Percentiles rank a stretch among this genome's conserved stretches.
Conservation (phyloP, 108 stramenopile species). For the Chaetoceros muelleri region DNA sequence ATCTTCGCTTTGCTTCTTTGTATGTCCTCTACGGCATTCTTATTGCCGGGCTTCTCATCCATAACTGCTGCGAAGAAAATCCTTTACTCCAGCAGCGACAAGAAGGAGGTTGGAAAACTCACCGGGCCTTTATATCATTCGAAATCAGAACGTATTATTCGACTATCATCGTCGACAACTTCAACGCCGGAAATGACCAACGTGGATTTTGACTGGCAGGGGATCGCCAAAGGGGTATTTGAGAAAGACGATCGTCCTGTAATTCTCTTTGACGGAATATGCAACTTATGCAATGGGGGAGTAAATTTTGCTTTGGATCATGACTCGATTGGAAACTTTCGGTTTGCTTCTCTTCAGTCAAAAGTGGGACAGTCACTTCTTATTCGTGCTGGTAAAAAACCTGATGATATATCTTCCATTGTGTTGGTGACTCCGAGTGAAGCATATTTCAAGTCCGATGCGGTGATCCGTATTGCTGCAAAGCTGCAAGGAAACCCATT, state of each 20-base stretch:
- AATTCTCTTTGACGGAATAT: slow-evolving; percentile 67
- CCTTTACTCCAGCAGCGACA: no score
- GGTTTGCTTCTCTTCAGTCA: slow-evolving; percentile 63
- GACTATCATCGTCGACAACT: slow-evolving; percentile 27
- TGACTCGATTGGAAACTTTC: slow-evolving; percentile 51
- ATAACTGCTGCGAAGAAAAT: no score
- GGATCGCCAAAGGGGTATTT: slow-evolving; percentile 11
- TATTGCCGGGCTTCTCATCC: no score
- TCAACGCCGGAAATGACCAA: slow-evolving; percentile 29
- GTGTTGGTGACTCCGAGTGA: slow-evolving; percentile 51
- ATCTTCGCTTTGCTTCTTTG: no score
- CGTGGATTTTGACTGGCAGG: slow-evolving; percentile 15
- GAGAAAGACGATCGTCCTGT: slow-evolving; percentile 30
- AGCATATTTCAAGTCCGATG: slow-evolving; percentile 58
- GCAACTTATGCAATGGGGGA: slow-evolving; percentile 63
- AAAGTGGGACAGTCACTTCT: slow-evolving; percentile 54
- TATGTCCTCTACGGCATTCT: no score
- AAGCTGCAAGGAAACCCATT: slow-evolving; percentile 44
- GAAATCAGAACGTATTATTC: no score
- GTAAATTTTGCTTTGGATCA: slow-evolving; percentile 59
- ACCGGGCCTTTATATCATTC: no score
- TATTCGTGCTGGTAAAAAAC: slow-evolving; percentile 35
- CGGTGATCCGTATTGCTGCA: slow-evolving; percentile 47
- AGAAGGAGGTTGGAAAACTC: no score
- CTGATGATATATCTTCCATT: slow-evolving; percentile 68